phyloP scores from a whole-genome alignment of 1,284 basidiomycete genomes.

The Marasmius oreades region DNA sequence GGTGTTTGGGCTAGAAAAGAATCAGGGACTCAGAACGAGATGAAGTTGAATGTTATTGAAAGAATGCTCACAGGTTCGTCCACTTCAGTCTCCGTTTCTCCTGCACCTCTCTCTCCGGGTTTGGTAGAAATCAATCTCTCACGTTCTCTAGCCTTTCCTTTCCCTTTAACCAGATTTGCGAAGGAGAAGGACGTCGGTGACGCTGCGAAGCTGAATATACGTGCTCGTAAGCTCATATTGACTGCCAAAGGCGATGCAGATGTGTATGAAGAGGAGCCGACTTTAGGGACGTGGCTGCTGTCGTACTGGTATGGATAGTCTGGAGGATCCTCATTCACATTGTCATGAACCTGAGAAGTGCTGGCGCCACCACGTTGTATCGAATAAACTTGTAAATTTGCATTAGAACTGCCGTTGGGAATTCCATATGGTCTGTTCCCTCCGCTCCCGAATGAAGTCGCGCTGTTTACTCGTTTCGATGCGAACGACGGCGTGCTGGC shows the following conservation, averaged over 20 bases:
- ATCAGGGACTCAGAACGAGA: slow-evolving; percentile 4
- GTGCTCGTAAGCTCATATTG: neutral
- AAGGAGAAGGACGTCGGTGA: neutral
- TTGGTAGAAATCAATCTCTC: slow-evolving; percentile 54
- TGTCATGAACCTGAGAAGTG: neutral
- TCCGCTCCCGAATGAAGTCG: neutral
- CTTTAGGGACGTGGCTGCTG: neutral
- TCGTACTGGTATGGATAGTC: neutral
- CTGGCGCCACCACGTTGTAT: neutral
- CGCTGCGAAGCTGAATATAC: neutral
- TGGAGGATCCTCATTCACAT: neutral
- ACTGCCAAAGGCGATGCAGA: neutral
- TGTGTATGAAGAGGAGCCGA: neutral
- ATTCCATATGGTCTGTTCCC: neutral
- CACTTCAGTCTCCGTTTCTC: slow-evolving; percentile 74
- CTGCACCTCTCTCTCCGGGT: slow-evolving; percentile 56
- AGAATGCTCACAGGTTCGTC: slow-evolving; percentile 63
- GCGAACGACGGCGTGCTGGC: neutral
- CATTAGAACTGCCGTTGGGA: neutral
- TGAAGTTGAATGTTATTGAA: slow-evolving; percentile 7
- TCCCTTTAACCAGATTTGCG: neutral
- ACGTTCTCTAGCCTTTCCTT: slow-evolving; percentile 14
- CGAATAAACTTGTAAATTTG: neutral
- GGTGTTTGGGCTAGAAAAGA: slow-evolving; percentile 40
- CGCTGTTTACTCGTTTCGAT: neutral